These are phyloP conservation scores for Dillenia suffruticosa DNA, from an alignment of 164 flowering plant species.

Conservation along the genomic window DNA sequence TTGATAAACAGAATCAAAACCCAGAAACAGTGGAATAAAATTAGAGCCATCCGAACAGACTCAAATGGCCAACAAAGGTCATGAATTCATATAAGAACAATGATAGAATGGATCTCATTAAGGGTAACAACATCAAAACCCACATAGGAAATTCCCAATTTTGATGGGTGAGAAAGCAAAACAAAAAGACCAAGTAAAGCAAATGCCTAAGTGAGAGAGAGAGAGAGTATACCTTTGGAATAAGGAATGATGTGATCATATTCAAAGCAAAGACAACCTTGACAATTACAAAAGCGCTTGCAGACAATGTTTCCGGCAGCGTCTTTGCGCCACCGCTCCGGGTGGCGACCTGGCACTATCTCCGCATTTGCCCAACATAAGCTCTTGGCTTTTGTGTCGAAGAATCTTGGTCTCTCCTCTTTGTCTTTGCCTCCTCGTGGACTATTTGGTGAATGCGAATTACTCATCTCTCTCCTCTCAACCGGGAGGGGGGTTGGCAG, in stretches of 20 bases:
- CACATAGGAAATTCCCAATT: not conserved
- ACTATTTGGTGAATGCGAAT: no score
- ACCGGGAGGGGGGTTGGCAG: no score
- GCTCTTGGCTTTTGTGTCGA: slow-evolving; percentile 61
- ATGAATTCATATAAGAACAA: not conserved
- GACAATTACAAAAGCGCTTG: slow-evolving; percentile 89
- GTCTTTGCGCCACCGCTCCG: slow-evolving; percentile 94
- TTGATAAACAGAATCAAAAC: slow-evolving; percentile 2
- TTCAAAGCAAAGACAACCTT: slow-evolving; percentile 94
- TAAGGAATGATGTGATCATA: slow-evolving; percentile 95
- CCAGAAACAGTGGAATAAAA: not conserved
- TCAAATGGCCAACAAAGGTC: not conserved
- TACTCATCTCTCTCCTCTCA: no score
- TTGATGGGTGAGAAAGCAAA: not conserved
- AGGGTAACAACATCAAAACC: not conserved
- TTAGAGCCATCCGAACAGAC: not conserved
- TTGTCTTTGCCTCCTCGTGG: not conserved
- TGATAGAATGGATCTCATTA: no score
- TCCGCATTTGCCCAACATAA: slow-evolving; percentile 81
- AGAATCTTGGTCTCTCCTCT: slow-evolving; percentile 69
- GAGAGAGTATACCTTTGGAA: slow-evolving; percentile 66
- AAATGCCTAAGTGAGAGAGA: not conserved
- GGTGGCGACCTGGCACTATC: slow-evolving; percentile 73
- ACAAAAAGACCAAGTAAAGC: not conserved
- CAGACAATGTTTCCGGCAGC: slow-evolving; percentile 96